A percentile compares a stretch with the other conserved stretches of the same genome.
phyloP scores from a whole-genome alignment of 1,284 basidiomycete species.

The Trichosporon coremiiforme region DNA sequence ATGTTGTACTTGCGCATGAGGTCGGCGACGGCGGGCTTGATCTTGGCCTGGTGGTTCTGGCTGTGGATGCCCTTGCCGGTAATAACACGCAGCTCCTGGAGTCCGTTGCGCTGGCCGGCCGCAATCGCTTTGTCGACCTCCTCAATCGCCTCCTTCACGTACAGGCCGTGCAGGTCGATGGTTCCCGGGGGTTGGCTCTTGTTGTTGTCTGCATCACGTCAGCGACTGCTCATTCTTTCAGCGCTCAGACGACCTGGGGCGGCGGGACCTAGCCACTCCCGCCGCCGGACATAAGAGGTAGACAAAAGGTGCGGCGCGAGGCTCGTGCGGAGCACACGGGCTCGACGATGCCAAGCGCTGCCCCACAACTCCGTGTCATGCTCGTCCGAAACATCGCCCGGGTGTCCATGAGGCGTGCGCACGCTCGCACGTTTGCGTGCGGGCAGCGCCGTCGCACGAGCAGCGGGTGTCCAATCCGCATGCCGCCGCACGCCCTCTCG shows the following conservation, averaged over 20 bases:
- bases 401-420: neutral
- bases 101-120: constrained; percentile 67
- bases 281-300: neutral
- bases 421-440: neutral
- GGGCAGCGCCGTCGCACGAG: neutral
- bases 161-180: constrained; percentile 87
- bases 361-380: neutral
- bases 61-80: constrained; percentile 93
- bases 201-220: constrained; percentile 72
- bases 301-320: neutral
- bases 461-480: neutral
- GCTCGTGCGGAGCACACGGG: neutral
- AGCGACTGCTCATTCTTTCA: neutral
- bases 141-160: constrained; percentile 86
- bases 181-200: constrained; percentile 70
- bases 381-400: constrained; percentile 5
- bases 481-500: neutral
- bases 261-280: neutral
- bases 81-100: constrained; percentile 75
- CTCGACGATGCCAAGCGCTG: neutral
- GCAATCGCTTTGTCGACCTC: constrained; percentile 70
- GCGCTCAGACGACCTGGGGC: neutral
- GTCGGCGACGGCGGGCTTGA: constrained; percentile 90
- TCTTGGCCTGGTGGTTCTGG: constrained; percentile 73
- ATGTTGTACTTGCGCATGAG: constrained; percentile 81